A percentile compares a stretch with the other conserved stretches of the same genome.
phyloP scores from a whole-genome alignment of 805 yeast genomes.

The Yueomyces sinensis region DNA sequence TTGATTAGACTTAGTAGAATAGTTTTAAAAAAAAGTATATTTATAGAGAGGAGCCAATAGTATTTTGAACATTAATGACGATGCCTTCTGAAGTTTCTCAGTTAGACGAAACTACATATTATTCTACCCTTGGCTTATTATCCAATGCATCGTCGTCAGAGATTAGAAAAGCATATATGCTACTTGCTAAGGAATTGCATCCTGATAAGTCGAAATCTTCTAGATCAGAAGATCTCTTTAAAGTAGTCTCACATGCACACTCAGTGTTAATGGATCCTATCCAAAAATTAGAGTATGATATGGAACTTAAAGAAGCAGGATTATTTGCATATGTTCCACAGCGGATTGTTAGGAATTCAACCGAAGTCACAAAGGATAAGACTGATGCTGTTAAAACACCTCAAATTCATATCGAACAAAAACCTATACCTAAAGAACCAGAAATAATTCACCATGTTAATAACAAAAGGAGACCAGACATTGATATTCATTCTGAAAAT shows the following conservation, averaged over 20 bases:
- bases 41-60: too few species aligned
- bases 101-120: slow-evolving; percentile 18
- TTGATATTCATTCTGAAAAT: too few species aligned
- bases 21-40: too few species aligned
- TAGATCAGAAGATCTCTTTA: slow-evolving; percentile 20
- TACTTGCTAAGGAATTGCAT: slow-evolving; percentile 57
- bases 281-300: slow-evolving; percentile 13
- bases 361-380: too few species aligned
- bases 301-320: slow-evolving; percentile 8
- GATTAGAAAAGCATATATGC: slow-evolving; percentile 69
- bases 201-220: slow-evolving; percentile 62
- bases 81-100: not conserved
- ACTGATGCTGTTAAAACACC: not conserved
- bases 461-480: too few species aligned
- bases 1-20: too few species aligned
- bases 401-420: not conserved
- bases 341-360: too few species aligned
- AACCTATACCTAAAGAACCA: not conserved
- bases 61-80: too few species aligned
- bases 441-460: too few species aligned
- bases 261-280: slow-evolving; percentile 17
- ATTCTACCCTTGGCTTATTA: slow-evolving; percentile 17
- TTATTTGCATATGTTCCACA: slow-evolving; percentile 5
- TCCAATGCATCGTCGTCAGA: slow-evolving; percentile 15
- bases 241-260: slow-evolving; percentile 21